Evolutionary conservation across 2,329 filamentous ascomycete species (phyloP), one percentile per base, ranked within the genome.

Genomic region (Aspergillus sergii): DNA sequence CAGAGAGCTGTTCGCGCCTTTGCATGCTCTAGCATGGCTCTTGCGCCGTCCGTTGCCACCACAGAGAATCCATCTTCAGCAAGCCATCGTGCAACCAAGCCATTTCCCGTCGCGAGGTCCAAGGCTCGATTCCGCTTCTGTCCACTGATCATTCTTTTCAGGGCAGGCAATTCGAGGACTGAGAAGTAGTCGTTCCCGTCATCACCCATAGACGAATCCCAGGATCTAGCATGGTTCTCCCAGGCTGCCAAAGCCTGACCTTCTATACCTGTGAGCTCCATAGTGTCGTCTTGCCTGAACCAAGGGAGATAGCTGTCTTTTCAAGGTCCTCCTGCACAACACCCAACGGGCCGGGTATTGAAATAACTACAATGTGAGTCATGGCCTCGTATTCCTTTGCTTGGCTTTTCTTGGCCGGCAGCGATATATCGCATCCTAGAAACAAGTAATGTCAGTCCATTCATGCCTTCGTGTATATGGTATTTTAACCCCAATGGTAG

Each of bases 61-160:
- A 84, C 80, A 1, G 65, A 61, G 0, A 76, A 76, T 11, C 76
- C 78, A 26, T 73, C 64, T 11, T 68, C 68, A 1, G 76, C 78
- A 19, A 85, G 73, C 75, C 79, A 81, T 26, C 82, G 78, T 19
- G 82, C 80, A 21, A 79, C 78, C 30, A 85, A 76, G 28, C 83
- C 83, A 62, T 84, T 85, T 45, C 83, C 82, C 0, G 81, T 83
- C 4, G 82, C 81, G n/a, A 85, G 73, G 60, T 85, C 83, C 7
- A 85, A 74, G 0, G 80, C 80, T 8, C 69, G 69, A 57, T 78
- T 71, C 0, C 69, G 71, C 0, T 59, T 64, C 16, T 68, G 61
- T 16, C 71, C 64, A 2, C 65, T 61, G 0, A 80, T 69, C 32
- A 84, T 71, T 4, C 77, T 74, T 16, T 72, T 57, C 1, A 84